Conservation (phyloP, 1,139 yeast species). For the Candida pseudoviswanathii region DNA sequence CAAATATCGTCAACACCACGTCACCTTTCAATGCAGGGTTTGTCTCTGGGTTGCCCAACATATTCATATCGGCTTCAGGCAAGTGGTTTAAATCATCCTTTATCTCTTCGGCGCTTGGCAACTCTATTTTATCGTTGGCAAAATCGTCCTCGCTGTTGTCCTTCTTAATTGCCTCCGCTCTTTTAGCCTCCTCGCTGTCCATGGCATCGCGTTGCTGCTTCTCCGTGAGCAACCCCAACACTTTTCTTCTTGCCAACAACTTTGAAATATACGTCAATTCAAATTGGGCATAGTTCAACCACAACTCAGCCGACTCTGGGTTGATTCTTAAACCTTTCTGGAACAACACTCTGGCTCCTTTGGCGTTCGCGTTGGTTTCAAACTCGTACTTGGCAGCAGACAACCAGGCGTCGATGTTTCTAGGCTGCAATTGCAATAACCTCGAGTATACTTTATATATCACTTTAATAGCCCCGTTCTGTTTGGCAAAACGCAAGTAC, state of each 20-base stretch:
- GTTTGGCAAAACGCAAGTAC: slow-evolving; percentile 73
- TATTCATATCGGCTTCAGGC: slow-evolving; percentile 86
- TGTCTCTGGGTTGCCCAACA: slow-evolving; percentile 81
- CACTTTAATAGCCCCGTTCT: slow-evolving; percentile 72
- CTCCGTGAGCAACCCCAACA: slow-evolving; percentile 76
- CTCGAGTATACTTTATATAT: slow-evolving; percentile 81
- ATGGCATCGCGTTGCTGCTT: slow-evolving; percentile 62
- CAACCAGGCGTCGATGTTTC: slow-evolving; percentile 88
- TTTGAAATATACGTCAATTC: slow-evolving; percentile 87
- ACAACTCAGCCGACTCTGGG: slow-evolving; percentile 67
- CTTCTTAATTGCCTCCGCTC: slow-evolving; percentile 25
- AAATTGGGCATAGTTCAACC: slow-evolving; percentile 86
- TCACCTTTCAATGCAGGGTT: slow-evolving; percentile 93
- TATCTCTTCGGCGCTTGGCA: slow-evolving; percentile 57
- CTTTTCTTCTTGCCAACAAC: slow-evolving; percentile 77
- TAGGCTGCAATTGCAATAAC: slow-evolving; percentile 85
- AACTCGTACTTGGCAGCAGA: slow-evolving; percentile 94
- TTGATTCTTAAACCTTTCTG: slow-evolving; percentile 87
- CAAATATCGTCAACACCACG: slow-evolving; percentile 80
- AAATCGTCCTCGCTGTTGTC: slow-evolving; percentile 30
- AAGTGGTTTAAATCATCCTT: slow-evolving; percentile 67
- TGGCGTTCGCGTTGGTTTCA: slow-evolving; percentile 84
- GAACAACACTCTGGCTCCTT: slow-evolving; percentile 84
- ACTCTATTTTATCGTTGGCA: slow-evolving; percentile 42
- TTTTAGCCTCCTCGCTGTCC: slow-evolving; percentile 40